These are phyloP conservation scores for Aspergillus fischeri DNA, from an alignment of 2,329 filamentous ascomycete genomes.

Conservation along the genomic window DNA sequence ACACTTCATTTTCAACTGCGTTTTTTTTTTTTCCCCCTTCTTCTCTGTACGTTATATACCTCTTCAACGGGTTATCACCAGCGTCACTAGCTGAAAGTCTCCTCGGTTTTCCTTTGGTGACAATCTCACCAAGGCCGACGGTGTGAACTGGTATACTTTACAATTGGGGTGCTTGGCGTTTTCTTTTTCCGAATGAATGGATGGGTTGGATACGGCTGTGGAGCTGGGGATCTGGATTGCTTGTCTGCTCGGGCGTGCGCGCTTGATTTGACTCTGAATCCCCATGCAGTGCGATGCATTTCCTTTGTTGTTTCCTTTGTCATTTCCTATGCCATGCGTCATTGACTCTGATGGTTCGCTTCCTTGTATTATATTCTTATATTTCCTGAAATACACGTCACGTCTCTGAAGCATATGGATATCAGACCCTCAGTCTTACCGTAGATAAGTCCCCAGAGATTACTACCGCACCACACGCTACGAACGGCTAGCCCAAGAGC, in stretches of 20 bases:
- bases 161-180: neutral
- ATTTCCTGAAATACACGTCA: neutral
- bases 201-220: neutral
- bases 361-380: neutral
- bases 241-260: neutral
- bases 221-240: neutral
- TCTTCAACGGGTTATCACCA: neutral
- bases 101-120: neutral
- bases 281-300: neutral
- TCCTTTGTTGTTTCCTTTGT: conserved; percentile 10
- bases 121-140: neutral
- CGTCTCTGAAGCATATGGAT: neutral
- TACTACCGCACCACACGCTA: neutral
- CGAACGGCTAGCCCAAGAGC: neutral
- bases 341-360: neutral
- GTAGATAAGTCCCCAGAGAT: neutral
- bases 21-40: neutral
- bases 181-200: neutral
- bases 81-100: neutral
- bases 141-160: neutral
- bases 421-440: neutral
- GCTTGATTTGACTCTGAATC: neutral
- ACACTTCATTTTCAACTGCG: neutral
- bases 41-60: neutral
- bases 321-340: neutral